phyloP scores from a whole-genome alignment of 306 rosid genomes.

The Clitoria ternatea region DNA sequence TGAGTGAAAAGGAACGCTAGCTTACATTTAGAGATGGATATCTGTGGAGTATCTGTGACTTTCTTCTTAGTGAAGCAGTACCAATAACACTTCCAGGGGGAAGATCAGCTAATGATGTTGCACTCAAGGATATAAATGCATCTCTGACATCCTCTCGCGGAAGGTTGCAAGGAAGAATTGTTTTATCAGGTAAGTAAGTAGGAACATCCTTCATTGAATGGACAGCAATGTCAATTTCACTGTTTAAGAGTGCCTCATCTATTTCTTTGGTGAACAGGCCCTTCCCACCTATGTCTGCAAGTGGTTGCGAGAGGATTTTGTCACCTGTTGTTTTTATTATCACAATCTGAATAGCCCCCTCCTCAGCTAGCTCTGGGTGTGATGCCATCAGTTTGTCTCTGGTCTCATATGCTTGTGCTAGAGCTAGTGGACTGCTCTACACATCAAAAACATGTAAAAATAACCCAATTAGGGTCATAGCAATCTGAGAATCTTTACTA shows the following conservation, averaged over 20 bases:
- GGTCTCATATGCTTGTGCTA: conserved; percentile 86
- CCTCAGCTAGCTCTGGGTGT: conserved; percentile 75
- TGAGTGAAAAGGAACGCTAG: background rate
- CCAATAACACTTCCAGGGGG: conserved; percentile 69
- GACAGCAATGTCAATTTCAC: conserved; percentile 78
- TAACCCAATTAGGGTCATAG: conserved; percentile 5
- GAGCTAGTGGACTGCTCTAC: conserved; percentile 90
- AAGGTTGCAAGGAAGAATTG: conserved; percentile 79
- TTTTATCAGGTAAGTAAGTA: conserved; percentile 64
- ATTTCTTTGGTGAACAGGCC: conserved; percentile 89
- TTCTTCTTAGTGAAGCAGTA: conserved; percentile 81
- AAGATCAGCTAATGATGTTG: conserved; percentile 57
- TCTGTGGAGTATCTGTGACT: conserved; percentile 75
- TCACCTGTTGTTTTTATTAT: conserved; percentile 86
- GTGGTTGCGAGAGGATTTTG: conserved; percentile 73
- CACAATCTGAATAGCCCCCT: conserved; percentile 78
- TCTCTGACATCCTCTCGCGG: conserved; percentile 82
- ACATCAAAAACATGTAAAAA: conserved; percentile 31
- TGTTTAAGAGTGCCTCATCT: conserved; percentile 75
- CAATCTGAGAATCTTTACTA: background rate
- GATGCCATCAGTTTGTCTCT: conserved; percentile 70
- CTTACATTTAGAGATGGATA: conserved; percentile 69
- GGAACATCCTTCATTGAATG: conserved; percentile 95
- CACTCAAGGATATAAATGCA: conserved; percentile 68
- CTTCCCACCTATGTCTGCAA: conserved; percentile 90